Percentiles rank a stretch among this genome's conserved stretches.
Conservation (phyloP, 2,329 filamentous ascomycete species). For the Phyllosticta capitalensis region DNA sequence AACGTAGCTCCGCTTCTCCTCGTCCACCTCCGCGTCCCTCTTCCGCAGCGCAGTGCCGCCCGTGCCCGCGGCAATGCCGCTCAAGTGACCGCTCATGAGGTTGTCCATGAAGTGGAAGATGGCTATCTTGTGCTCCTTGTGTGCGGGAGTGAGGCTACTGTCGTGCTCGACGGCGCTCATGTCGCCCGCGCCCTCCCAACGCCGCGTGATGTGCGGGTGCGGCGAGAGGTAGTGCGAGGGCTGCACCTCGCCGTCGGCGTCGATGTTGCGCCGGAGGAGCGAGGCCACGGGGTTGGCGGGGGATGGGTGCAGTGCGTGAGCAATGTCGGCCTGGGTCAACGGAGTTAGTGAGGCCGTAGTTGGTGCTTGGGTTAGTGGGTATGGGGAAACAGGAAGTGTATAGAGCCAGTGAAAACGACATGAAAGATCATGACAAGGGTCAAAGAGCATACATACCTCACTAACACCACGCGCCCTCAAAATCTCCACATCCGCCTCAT, state of each 20-base stretch:
- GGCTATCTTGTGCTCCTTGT: not conserved
- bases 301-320: not conserved
- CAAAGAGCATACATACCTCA: slow-evolving; percentile 15
- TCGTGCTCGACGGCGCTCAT: slow-evolving; percentile 14
- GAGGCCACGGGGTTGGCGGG: slow-evolving; percentile 7
- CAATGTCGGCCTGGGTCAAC: not conserved
- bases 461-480: slow-evolving; percentile 16
- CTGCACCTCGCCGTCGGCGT: slow-evolving; percentile 26
- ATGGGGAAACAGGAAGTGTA: not conserved
- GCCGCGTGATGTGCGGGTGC: slow-evolving; percentile 4
- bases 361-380: not conserved
- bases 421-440: not conserved
- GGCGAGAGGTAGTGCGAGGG: slow-evolving; percentile 26
- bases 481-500: slow-evolving; percentile 6
- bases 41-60: not conserved
- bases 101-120: not conserved
- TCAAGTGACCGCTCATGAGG: not conserved
- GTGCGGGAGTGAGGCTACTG: slow-evolving; percentile 13
- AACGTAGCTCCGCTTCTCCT: not conserved
- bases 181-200: not conserved
- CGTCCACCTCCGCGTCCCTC: not conserved
- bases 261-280: slow-evolving; percentile 16
- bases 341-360: not conserved
- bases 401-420: not conserved
- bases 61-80: not conserved